Evolutionary conservation across 1,139 yeast species (phyloP), one percentile per base, ranked within the genome.

Genomic region (Komagataea norvegica): DNA sequence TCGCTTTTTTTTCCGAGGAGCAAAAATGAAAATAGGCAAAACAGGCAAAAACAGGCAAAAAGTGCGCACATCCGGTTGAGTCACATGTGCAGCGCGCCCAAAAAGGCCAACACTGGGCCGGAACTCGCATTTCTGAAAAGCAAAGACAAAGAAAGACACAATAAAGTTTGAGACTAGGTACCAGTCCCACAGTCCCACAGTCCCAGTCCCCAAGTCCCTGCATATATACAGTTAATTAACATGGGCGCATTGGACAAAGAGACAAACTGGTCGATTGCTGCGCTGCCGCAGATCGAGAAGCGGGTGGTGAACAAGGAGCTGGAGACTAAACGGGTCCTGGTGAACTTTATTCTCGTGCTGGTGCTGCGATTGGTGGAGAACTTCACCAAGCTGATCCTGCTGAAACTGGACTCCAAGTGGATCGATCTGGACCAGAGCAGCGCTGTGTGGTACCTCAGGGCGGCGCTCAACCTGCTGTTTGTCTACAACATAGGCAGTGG

Each of bases 271-370:
- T 60, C 57, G 37, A 56, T 56, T 40, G 67, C 68, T 15, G 60
- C 60, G n/a, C 42, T 65, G 29, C 44, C 51, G 28, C 47, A 54
- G 34, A 42, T 58, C 21, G 64, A 64, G 23, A 45, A 50, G 14
- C 49, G 68, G 30, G 47, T 61, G 8, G 53, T 60, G 3, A 62
- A 61, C 37, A 68, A 65, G 45, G 70, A 68, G 46, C 49, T 62
- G 19, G 67, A 65, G 32, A 46, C 64, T 11, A 56, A 55, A 38
- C 54, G 56, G 28, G 55, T 64, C 6, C 47, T 67, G 6, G 46
- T 56, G 4, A 68, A 67, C 43, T 36, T 56, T 14, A 47, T 58
- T 6, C 46, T 59, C 2, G 41, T 64, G 14, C 46, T 58, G 8
- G 38, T 52, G 2, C 46, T 61, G 38, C 59, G 57, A 34, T 44